Conservation (phyloP, 306 rosid species). For the Prunus campanulata region DNA sequence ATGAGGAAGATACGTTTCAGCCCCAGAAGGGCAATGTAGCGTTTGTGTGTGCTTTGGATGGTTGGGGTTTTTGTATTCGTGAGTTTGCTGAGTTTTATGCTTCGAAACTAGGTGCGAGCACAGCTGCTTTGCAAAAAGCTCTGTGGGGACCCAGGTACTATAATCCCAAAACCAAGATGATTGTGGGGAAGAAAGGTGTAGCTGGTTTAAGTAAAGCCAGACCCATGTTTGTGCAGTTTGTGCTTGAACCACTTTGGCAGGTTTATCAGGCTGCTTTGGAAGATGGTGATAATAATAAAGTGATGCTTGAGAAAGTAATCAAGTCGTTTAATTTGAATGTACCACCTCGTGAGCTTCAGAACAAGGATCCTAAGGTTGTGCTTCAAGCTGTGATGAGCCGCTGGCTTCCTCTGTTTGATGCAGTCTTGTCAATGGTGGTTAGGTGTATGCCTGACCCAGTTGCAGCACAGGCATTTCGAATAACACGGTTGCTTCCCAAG, state of each 20-base stretch:
- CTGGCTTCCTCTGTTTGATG: slow-evolving; percentile 76
- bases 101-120: slow-evolving; percentile 69
- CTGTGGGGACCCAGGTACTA: slow-evolving; percentile 74
- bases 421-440: slow-evolving; percentile 70
- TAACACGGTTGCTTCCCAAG: slow-evolving; percentile 64
- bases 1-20: slow-evolving; percentile 72
- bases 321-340: slow-evolving; percentile 59
- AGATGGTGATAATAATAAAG: slow-evolving; percentile 46
- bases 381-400: slow-evolving; percentile 82
- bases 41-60: slow-evolving; percentile 81
- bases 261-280: slow-evolving; percentile 65
- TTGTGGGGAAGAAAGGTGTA: slow-evolving; percentile 65
- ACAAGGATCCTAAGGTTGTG: slow-evolving; percentile 70
- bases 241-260: slow-evolving; percentile 81
- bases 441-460: slow-evolving; percentile 70
- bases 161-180: slow-evolving; percentile 68
- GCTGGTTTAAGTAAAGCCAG: slow-evolving; percentile 48
- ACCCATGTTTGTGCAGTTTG: slow-evolving; percentile 91
- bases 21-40: slow-evolving; percentile 89
- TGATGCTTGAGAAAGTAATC: slow-evolving; percentile 59
- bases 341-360: slow-evolving; percentile 67
- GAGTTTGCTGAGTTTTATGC: slow-evolving; percentile 72
- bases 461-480: slow-evolving; percentile 56
- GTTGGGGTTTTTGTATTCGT: slow-evolving; percentile 79
- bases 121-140: slow-evolving; percentile 51